Base-by-base conservation (phyloP, 2,329 filamentous ascomycete species). In the Fusarium coicis region DNA sequence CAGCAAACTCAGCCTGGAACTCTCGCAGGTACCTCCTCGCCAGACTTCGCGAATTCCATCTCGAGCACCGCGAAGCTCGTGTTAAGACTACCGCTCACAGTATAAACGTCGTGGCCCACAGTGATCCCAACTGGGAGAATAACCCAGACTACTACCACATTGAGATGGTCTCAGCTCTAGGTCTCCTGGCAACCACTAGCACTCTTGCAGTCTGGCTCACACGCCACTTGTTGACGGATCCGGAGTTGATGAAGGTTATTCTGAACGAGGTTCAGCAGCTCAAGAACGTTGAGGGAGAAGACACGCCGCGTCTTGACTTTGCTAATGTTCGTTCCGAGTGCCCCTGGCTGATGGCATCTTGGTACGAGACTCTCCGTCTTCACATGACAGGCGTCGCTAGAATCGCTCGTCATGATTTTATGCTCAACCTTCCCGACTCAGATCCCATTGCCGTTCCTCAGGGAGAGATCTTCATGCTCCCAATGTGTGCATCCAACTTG, bases 91-190 rank as follows among this genome's bases (percentile, higher is more conserved):
- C 77, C 0, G 79, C 78, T 7, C 79, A 80, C 30, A 73, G 70
- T 21, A 79, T 81, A 73, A 80, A 81, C 19, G 75, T 79, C 30
- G 70, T 80, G 8, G 78, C 77, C 34, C 73, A 79, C 39, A 74
- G 72, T 4, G 79, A 80, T 40, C 68, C 73, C 4, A 21, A 78
- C 53, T 80, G 79, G 79, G 78, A 80, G 37, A 75, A 57, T 16
- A 80, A 80, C 64, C 66, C 68, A 8, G 79, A 80, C 63, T 80
- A 80, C 58, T 80, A 78, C 61, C 75, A 78, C 14, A 77, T 79
- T 26, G 79, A 80, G 58, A 78, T 80, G 70, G 77, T 80, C 40
- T 77, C 79, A 39, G 79, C 79, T 7, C 72, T 80, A 19, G 79
- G 79, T 15, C 75, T 80, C 4, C 69, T 81, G 5, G 76, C 77